Base-by-base conservation (phyloP, 31 red algal species). In the Pterothamnion heteromorphum region DNA sequence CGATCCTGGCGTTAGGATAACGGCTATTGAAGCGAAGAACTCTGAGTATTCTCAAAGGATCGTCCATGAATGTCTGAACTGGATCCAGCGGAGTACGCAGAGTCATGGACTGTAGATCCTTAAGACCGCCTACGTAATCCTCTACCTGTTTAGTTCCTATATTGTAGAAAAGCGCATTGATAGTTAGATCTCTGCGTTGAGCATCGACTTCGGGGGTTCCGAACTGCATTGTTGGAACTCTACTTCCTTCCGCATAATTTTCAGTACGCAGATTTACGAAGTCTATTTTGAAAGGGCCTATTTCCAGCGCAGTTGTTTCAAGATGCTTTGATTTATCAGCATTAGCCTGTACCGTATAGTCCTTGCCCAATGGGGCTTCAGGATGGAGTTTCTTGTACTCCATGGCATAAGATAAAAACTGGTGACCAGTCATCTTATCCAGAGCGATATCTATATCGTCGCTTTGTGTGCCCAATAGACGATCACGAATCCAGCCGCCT, bases 141-240 rank as follows among this genome's bases (percentile, higher is more conserved):
- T 99, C 97, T 21, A 99, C 71, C 4, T 83, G 27, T 3, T 74
- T 84, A 28, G 74, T 97, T 76, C 96, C 94, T 44, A 99, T 94
- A 92, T 99, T 99, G 95, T 99, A 99, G 82, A 99, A 99, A 31
- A 99, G 94, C 0, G 96, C 94, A 51, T 99, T 99, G 36, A 99
- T 99, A 18, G 97, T 99, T 28, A 99, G 93, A 85, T 99, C 97
- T 9, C 97, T 91, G 18, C 97, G 92, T 74, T 95, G 78, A 38
- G 97, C 96, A 90, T 99, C 97, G 92, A 97, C 96, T 32, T 71
- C 31, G 31, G 97, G 96, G 0, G 96, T 97, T 34, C 97, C 97
- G 2, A 97, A 95, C 36, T 43, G 32, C 27, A 97, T 91, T 14
- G 91, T 43, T 0, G 97, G 97, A 36, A 99, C 96, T 21, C 97